These are phyloP conservation scores for Russula earlei DNA, from an alignment of 768 basidiomycete species.

Conservation along the genomic window DNA sequence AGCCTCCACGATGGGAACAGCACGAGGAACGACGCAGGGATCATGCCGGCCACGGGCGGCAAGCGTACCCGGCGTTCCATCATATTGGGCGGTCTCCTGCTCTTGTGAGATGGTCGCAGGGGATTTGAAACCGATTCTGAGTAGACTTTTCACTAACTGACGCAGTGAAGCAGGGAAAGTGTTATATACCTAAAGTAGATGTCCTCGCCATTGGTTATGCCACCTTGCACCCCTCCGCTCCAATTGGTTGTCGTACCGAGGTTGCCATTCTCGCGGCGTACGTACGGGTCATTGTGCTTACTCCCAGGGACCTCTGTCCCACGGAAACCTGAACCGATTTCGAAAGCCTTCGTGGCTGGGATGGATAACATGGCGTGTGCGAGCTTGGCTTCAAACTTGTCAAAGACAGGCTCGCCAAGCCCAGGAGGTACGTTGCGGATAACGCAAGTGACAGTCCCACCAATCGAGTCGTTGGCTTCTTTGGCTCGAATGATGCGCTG, in stretches of 20 bases:
- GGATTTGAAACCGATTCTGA: slow-evolving; percentile 92
- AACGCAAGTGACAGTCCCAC: slow-evolving; percentile 96
- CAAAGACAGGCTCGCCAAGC: slow-evolving; percentile 94
- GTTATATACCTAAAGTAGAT: slow-evolving; percentile 84
- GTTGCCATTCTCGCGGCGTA: slow-evolving; percentile 50
- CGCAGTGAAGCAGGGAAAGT: too few relatives aligned
- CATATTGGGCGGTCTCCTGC: slow-evolving; percentile 87
- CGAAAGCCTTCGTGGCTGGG: slow-evolving; percentile 96
- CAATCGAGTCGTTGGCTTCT: slow-evolving; percentile 85
- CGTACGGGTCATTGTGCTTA: slow-evolving; percentile 88
- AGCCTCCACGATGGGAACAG: slow-evolving; percentile 95
- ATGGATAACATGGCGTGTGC: slow-evolving; percentile 99
- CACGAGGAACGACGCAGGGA: slow-evolving; percentile 94
- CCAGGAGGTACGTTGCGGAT: slow-evolving; percentile 86
- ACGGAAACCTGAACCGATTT: slow-evolving; percentile 93
- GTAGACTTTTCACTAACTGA: not conserved
- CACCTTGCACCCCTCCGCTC: slow-evolving; percentile 97
- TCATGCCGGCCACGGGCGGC: slow-evolving; percentile 93
- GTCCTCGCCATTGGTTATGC: slow-evolving; percentile 94
- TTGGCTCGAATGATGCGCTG: slow-evolving; percentile 94
- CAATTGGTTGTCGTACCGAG: slow-evolving; percentile 87
- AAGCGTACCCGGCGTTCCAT: slow-evolving; percentile 80
- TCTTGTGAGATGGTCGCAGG: slow-evolving; percentile 95
- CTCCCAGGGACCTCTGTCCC: slow-evolving; percentile 91
- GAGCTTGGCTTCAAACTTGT: slow-evolving; percentile 94